A percentile compares a stretch with the other conserved stretches of the same genome.
These are phyloP conservation scores for Saturnispora sekii DNA, from an alignment of 805 yeast species.

Conservation along the genomic window DNA sequence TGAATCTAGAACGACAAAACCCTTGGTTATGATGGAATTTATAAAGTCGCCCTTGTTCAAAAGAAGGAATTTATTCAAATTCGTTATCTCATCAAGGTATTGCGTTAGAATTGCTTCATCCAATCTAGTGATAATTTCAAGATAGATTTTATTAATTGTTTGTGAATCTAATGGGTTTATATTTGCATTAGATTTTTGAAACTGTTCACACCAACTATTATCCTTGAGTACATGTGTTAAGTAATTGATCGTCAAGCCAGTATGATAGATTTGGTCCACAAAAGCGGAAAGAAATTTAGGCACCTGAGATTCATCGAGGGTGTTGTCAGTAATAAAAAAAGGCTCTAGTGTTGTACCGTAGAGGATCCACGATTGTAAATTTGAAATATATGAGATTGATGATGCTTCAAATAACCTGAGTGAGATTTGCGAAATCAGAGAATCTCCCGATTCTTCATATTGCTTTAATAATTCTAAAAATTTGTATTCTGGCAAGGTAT, in stretches of 20 bases:
- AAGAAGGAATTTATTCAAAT: slow-evolving; percentile 56
- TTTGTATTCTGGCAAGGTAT: slow-evolving; percentile 33
- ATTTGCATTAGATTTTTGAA: not conserved
- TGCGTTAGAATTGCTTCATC: slow-evolving; percentile 40
- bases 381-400: slow-evolving; percentile 49
- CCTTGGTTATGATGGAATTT: slow-evolving; percentile 50
- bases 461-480: slow-evolving; percentile 44
- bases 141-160: slow-evolving; percentile 30
- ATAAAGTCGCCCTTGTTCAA: slow-evolving; percentile 78
- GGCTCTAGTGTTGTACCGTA: slow-evolving; percentile 44
- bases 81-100: slow-evolving; percentile 44
- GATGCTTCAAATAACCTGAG: slow-evolving; percentile 35
- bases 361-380: slow-evolving; percentile 56
- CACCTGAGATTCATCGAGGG: slow-evolving; percentile 17
- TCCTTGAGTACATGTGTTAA: slow-evolving; percentile 1
- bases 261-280: slow-evolving; percentile 43
- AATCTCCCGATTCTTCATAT: slow-evolving; percentile 57
- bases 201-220: slow-evolving; percentile 34
- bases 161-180: not conserved
- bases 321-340: not conserved
- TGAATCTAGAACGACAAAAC: slow-evolving; percentile 41
- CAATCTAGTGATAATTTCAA: slow-evolving; percentile 40
- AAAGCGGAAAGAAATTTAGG: slow-evolving; percentile 37
- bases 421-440: slow-evolving; percentile 35
- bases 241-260: slow-evolving; percentile 62